Base-by-base conservation (phyloP, 345 rosid genomes). In the Citrus mangshanensis region DNA sequence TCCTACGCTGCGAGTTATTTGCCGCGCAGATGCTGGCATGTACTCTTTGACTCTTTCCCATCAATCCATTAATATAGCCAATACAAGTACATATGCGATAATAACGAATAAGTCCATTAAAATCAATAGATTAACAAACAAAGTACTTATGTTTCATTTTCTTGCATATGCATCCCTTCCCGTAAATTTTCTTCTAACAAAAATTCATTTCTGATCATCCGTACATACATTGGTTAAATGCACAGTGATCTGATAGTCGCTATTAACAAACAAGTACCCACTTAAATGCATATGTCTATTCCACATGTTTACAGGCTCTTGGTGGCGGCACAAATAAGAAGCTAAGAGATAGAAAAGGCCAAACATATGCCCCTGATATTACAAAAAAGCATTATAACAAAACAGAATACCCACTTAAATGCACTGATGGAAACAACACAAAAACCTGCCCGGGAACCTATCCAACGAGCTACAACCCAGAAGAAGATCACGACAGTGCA, bases 371-470 rank as follows among this genome's bases (percentile, higher is more conserved):
- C 18, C 8, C 2, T 9, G n/a, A 19, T 60, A 70, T 46, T 25
- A 80, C 84, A 68, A 21, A 80, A 58, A 78, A 60, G 79, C 78
- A 82, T 30, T 60, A 59, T 28, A 49, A 61, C 38, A 84, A 68
- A 76, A 21, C 84, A 4, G 86, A 86, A 28, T 28, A 84, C 70
- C 90, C 91, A 74, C 89, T 88, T 32, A 78, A 89, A 77, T 90
- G 96, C 86, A 74, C 78, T 49, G 82, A 67, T 18, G 75, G 66
- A 24, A 77, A 78, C 79, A 80, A 38, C 75, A 83, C 81, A 8
- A 22, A 79, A 76, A 34, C 77, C 38, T 90, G 96, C 77, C 92
- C 92, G 49, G 9, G 49, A 7, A 58, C 74, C 55, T 88, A 89
- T 77, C 90, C 90, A 1, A 62, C 80, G 0, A 58, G 35, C 1